Evolutionary conservation across 352 stramenopile genomes (phyloP).

Genomic region (Globisporangium abappressorium): DNA sequence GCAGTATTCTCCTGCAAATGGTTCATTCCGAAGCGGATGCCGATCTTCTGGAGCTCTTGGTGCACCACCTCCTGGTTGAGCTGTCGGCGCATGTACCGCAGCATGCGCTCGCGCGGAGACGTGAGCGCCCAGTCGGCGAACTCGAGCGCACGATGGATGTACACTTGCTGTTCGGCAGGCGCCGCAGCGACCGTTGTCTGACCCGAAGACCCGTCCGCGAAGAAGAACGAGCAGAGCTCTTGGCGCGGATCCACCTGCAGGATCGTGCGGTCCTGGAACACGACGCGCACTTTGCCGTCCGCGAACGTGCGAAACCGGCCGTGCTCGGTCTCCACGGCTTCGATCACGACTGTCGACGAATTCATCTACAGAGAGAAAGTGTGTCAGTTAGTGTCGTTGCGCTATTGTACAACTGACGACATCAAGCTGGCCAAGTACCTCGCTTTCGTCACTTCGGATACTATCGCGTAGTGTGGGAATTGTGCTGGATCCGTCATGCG

Average conservation of each 20-base stretch:
- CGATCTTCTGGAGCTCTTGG: constrained; percentile 44
- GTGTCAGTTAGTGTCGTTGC: not conserved
- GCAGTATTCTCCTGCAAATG: not conserved
- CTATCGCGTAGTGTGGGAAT: not conserved
- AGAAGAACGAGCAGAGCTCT: constrained; percentile 49
- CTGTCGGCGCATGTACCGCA: constrained; percentile 31
- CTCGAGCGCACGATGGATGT: constrained; percentile 51
- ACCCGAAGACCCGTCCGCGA: constrained; percentile 36
- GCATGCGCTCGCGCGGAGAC: constrained; percentile 48
- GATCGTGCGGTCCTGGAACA: constrained; percentile 73
- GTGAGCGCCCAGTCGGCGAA: constrained; percentile 70
- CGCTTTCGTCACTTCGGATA: not conserved
- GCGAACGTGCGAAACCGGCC: constrained; percentile 67
- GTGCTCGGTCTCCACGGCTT: constrained; percentile 42
- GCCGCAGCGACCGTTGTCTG: constrained; percentile 41
- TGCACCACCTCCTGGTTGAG: constrained; percentile 26
- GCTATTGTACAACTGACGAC: not conserved
- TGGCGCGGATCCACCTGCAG: constrained; percentile 40
- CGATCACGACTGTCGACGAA: constrained; percentile 17
- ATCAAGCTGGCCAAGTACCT: not conserved
- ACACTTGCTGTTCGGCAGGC: constrained; percentile 34
- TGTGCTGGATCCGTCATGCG: constrained; percentile 11
- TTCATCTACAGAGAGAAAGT: not conserved
- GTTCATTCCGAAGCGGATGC: constrained; percentile 42
- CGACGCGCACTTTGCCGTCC: constrained; percentile 58